Base-by-base conservation (phyloP, 306 rosid genomes). In the Vigna radiata region DNA sequence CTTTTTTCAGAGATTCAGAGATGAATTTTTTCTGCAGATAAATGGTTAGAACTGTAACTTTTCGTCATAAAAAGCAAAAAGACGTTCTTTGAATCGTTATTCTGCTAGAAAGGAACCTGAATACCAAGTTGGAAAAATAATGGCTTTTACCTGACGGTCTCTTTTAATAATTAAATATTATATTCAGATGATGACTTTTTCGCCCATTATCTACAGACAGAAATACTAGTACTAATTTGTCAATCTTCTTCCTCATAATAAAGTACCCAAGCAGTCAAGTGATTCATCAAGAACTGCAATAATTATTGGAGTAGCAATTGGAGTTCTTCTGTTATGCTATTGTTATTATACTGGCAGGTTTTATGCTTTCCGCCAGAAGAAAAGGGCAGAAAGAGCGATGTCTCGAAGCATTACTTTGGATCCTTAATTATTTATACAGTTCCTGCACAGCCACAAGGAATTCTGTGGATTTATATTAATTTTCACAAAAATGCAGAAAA, bases 351-450 rank as follows among this genome's bases (percentile, higher is more conserved):
- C 80, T 84, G 46, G 88, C 80, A 29, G 90, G 87, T n/a, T 53
- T 47, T 89, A 84, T 84, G 90, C 82, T 70, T 56, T 85, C 77
- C 64, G 48, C 68, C 93, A 79, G 55, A 91, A 75, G 89, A 83
- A 58, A 72, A 68, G 76, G 50, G 91, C 86, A 21, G 80, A 77
- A 71, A 25, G 27, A 79, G 82, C 87, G 15, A 70, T 50, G 36
- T 86, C 72, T 60, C 31, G 17, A 75, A 79, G 79, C 73, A 83
- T 81, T 75, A 86, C 91, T 59, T 81, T 75, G 14, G 50, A 77
- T 81, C 27, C 59, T 68, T n/a, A 37, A 4, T 29, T 48, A 11
- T 27, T 50, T 36, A 73, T 52, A 31, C 19, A 58, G 37, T 54
- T 66, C 23, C 53, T 12, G 1, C 16, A 18, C 33, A 54, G 16